A percentile compares a stretch with the other conserved stretches of the same genome.
Evolutionary conservation across 108 stramenopile species (phyloP).

Genomic region (Cyclotella atomus): DNA sequence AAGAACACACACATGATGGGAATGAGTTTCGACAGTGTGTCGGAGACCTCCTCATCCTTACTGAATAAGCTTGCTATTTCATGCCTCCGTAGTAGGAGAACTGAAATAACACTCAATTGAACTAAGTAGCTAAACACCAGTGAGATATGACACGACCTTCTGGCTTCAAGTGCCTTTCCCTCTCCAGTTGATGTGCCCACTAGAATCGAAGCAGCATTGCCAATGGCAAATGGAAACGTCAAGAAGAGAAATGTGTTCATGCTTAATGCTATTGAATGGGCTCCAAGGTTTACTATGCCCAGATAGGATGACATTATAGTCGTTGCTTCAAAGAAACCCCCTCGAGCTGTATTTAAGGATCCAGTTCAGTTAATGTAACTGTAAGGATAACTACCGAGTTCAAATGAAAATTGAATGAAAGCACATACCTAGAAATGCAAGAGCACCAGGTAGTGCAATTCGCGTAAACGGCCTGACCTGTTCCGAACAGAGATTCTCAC

Average conservation of each 20-base stretch:
- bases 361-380: not conserved
- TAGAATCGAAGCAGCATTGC: slow-evolving; percentile 53
- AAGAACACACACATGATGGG: slow-evolving; percentile 48
- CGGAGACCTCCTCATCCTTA: slow-evolving; percentile 39
- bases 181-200: slow-evolving; percentile 50
- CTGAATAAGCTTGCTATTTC: slow-evolving; percentile 36
- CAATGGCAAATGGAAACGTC: slow-evolving; percentile 49
- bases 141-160: slow-evolving; percentile 25
- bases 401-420: slow-evolving; percentile 15
- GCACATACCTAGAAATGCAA: slow-evolving; percentile 35
- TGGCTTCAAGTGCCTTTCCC: slow-evolving; percentile 22
- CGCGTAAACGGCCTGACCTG: slow-evolving; percentile 16
- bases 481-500: slow-evolving; percentile 13
- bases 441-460: slow-evolving; percentile 27
- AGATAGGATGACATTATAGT: slow-evolving; percentile 42
- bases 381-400: not conserved
- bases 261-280: slow-evolving; percentile 41
- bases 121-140: slow-evolving; percentile 14
- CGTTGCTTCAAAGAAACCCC: slow-evolving; percentile 30
- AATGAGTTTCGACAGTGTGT: slow-evolving; percentile 27
- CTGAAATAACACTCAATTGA: slow-evolving; percentile 11
- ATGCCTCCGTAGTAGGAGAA: slow-evolving; percentile 25
- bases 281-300: slow-evolving; percentile 36
- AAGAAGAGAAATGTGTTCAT: slow-evolving; percentile 38
- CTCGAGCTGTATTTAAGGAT: not conserved